A percentile compares a stretch with the other conserved stretches of the same genome.
Evolutionary conservation across 2,329 filamentous ascomycete genomes (phyloP).

Genomic region (Raffaelea deltoideospora): DNA sequence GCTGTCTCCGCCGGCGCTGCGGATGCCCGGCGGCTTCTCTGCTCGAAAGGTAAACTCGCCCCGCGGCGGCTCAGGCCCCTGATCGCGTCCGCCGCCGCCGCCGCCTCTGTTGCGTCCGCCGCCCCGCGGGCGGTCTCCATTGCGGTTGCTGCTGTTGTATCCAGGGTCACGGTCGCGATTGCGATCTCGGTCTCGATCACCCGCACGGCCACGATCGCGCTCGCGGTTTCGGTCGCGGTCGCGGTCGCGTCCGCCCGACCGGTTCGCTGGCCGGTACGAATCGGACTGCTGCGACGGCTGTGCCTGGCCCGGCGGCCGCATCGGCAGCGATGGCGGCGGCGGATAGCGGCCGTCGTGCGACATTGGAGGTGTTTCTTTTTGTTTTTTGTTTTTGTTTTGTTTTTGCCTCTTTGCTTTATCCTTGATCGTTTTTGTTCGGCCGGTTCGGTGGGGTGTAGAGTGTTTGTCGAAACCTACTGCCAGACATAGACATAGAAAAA

Average conservation of each 20-base stretch:
- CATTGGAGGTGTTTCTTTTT: too few species aligned
- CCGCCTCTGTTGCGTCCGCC: not conserved
- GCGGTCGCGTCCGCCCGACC: not conserved
- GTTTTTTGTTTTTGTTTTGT: too few species aligned
- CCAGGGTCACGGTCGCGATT: constrained; percentile 1
- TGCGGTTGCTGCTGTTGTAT: too few species aligned
- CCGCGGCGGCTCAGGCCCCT: constrained; percentile 17
- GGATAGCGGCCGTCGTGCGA: constrained; percentile 3
- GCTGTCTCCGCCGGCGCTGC: constrained; percentile 28
- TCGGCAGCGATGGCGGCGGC: too few species aligned
- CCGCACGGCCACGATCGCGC: not conserved
- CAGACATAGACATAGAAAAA: not conserved
- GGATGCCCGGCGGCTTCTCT: constrained; percentile 34
- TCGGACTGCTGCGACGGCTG: constrained; percentile 2
- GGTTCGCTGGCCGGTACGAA: constrained; percentile 1
- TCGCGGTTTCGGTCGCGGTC: not conserved
- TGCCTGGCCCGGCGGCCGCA: too few species aligned
- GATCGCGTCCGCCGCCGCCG: constrained; percentile 1
- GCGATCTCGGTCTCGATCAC: constrained; percentile 1
- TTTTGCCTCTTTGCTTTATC: too few species aligned
- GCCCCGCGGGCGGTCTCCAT: not conserved
- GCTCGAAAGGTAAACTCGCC: constrained; percentile 42
- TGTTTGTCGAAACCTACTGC: too few species aligned
- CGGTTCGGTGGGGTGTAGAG: too few species aligned
- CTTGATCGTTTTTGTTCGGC: too few species aligned